Conservation (phyloP, 768 basidiomycete genomes). For the Leccinum boreale region DNA sequence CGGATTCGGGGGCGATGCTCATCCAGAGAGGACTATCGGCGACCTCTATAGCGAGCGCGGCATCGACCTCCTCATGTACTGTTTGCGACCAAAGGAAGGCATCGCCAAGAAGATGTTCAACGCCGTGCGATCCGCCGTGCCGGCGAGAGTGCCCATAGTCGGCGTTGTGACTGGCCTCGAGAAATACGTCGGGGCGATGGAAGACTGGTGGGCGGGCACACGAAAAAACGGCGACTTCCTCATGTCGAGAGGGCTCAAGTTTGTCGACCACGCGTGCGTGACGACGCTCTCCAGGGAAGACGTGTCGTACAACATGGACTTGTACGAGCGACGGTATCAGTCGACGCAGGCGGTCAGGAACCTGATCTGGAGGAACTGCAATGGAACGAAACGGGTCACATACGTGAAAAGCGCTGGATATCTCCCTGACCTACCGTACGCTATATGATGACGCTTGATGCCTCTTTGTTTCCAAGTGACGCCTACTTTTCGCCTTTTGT, state of each 20-base stretch:
- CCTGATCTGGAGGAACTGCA: constrained; percentile 30
- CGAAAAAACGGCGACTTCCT: constrained; percentile 35
- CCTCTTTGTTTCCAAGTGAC: neutral
- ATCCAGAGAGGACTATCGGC: constrained; percentile 24
- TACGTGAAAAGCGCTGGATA: constrained; percentile 30
- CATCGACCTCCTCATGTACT: constrained; percentile 31
- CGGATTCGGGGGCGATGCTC: constrained; percentile 22
- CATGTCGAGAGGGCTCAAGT: constrained; percentile 31
- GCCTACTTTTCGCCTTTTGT: neutral
- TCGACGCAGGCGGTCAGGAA: constrained; percentile 24
- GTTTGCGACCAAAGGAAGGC: constrained; percentile 28
- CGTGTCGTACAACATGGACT: constrained; percentile 31
- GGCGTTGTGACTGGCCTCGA: constrained; percentile 38
- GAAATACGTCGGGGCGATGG: constrained; percentile 30
- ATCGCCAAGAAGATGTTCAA: constrained; percentile 26
- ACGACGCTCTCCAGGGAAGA: constrained; percentile 35
- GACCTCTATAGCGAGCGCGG: constrained; percentile 31
- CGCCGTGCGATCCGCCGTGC: constrained; percentile 24
- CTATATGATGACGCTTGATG: neutral
- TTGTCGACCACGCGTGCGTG: constrained; percentile 41
- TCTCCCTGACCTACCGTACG: constrained; percentile 25
- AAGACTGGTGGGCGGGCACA: constrained; percentile 32
- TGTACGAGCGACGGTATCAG: constrained; percentile 31
- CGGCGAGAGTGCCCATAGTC: constrained; percentile 37
- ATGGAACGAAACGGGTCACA: constrained; percentile 28